Evolutionary conservation across 1,139 yeast species (phyloP).

Genomic region (Candida tetrigidarum): DNA sequence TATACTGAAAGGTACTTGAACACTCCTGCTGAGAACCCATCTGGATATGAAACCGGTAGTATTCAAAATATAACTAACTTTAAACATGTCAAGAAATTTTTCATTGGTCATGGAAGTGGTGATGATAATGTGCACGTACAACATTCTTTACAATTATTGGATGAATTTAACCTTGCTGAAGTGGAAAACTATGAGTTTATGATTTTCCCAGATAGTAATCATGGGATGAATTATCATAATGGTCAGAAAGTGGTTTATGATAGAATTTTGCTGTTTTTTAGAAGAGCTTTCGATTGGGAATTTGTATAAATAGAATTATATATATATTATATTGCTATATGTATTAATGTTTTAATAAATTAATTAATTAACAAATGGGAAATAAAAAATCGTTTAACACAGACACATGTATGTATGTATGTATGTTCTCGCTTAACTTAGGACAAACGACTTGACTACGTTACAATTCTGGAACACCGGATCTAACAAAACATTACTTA

Average conservation of each 20-base stretch:
- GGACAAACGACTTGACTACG: slow-evolving; percentile 56
- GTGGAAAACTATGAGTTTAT: slow-evolving; percentile 75
- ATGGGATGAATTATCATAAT: slow-evolving; percentile 70
- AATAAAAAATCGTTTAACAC: too few species aligned
- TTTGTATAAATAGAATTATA: slow-evolving; percentile 12
- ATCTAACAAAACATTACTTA: slow-evolving; percentile 67
- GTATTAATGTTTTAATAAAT: slow-evolving; percentile 3
- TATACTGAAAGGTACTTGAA: slow-evolving; percentile 83
- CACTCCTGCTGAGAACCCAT: slow-evolving; percentile 63
- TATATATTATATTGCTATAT: neutral
- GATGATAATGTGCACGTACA: slow-evolving; percentile 86
- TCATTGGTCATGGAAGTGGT: slow-evolving; percentile 80
- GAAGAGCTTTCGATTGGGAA: slow-evolving; percentile 19
- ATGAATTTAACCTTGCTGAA: slow-evolving; percentile 57
- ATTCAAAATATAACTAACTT: slow-evolving; percentile 54
- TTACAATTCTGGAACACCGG: slow-evolving; percentile 56
- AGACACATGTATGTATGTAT: neutral
- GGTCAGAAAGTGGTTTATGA: slow-evolving; percentile 70
- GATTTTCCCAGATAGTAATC: slow-evolving; percentile 82
- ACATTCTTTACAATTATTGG: slow-evolving; percentile 66
- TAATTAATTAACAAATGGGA: neutral
- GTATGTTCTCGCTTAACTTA: slow-evolving; percentile 16
- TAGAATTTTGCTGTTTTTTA: slow-evolving; percentile 45
- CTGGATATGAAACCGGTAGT: slow-evolving; percentile 58
- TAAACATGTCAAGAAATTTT: slow-evolving; percentile 57